phyloP scores from a whole-genome alignment of 345 rosid species.

The Corchorus capsularis region DNA sequence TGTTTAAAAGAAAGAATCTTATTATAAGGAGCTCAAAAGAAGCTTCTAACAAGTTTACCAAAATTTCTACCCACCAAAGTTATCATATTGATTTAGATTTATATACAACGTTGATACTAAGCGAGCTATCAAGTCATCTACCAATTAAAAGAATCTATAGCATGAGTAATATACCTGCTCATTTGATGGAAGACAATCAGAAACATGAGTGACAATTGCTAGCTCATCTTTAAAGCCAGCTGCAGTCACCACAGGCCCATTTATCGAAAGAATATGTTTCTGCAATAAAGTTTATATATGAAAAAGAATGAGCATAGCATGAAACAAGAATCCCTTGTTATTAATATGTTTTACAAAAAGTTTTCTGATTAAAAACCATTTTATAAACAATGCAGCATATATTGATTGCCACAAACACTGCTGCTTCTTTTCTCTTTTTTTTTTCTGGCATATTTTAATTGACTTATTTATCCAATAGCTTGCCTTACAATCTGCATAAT shows the following conservation, averaged over 20 bases:
- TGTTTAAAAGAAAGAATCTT: slow-evolving; percentile 13
- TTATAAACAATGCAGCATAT: neutral
- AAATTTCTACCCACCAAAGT: neutral
- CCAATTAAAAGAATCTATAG: slow-evolving; percentile 14
- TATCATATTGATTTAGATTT: neutral
- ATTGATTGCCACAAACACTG: neutral
- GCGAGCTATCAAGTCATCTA: neutral
- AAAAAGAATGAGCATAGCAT: slow-evolving; percentile 11
- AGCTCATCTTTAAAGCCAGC: slow-evolving; percentile 80
- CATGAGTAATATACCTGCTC: slow-evolving; percentile 59
- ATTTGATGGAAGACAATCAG: slow-evolving; percentile 78
- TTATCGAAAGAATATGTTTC: slow-evolving; percentile 82
- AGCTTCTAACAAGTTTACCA: neutral
- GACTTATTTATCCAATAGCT: neutral
- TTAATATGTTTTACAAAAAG: neutral
- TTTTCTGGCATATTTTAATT: neutral
- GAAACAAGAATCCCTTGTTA: neutral
- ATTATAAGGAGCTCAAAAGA: slow-evolving; percentile 4
- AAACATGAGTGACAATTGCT: slow-evolving; percentile 78
- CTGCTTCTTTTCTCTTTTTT: neutral
- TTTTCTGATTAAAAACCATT: neutral
- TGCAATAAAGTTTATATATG: slow-evolving; percentile 35
- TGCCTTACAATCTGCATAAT: neutral
- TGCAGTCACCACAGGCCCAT: slow-evolving; percentile 85
- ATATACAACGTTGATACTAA: neutral